A percentile compares a stretch with the other conserved stretches of the same genome.
Evolutionary conservation across 75 land plant species (phyloP).

Genomic region (Sequoia sempervirens): DNA sequence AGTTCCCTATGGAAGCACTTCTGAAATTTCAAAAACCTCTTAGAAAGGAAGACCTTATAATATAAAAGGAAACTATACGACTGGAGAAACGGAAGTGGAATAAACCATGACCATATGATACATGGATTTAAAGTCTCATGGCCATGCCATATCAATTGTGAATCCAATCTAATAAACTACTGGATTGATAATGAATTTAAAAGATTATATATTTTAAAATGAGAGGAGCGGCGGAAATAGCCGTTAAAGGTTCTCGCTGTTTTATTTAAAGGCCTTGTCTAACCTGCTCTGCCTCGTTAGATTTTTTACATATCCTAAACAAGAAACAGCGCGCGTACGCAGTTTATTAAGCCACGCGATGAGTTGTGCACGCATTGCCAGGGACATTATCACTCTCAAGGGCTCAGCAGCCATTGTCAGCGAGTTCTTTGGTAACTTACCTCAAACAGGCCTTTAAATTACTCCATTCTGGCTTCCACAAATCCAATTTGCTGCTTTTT

Average conservation of each 20-base stretch:
- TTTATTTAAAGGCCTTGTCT: neutral
- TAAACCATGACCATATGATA: too few species aligned
- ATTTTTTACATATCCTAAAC: neutral
- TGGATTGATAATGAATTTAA: neutral
- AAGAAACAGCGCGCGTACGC: neutral
- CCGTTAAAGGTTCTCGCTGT: neutral
- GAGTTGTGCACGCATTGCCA: constrained; percentile 61
- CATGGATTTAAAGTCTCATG: too few species aligned
- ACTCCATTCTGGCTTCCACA: neutral
- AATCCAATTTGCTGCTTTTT: neutral
- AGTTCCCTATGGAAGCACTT: too few species aligned
- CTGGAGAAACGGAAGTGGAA: too few species aligned
- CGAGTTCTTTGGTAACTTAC: constrained; percentile 76
- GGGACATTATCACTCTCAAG: constrained; percentile 88
- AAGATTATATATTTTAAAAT: neutral
- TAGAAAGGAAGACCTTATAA: too few species aligned
- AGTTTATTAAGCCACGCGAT: constrained; percentile 1
- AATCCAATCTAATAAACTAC: too few species aligned
- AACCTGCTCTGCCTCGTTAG: neutral
- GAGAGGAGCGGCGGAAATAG: neutral
- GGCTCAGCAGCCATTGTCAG: constrained; percentile 97
- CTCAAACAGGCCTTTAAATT: neutral
- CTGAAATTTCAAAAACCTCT: too few species aligned
- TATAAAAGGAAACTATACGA: too few species aligned
- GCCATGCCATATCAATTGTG: too few species aligned